phyloP scores from a whole-genome alignment of 345 rosid species.

The Durio zibethinus region DNA sequence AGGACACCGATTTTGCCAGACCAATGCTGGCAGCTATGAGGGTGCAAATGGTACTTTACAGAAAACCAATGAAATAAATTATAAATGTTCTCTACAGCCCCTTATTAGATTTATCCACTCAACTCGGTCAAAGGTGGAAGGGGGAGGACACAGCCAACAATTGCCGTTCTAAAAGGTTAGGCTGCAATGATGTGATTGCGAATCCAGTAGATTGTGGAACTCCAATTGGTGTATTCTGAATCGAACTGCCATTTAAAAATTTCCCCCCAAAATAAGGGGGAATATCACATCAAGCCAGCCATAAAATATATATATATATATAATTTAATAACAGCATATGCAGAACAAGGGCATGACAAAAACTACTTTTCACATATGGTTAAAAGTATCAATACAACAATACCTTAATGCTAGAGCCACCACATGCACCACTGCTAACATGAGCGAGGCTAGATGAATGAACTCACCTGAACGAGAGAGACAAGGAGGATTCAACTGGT shows the following conservation, averaged over 20 bases:
- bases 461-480: constrained; percentile 76
- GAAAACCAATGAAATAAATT: constrained; percentile 26
- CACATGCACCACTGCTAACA: background rate
- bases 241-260: constrained; percentile 39
- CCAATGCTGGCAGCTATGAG: constrained; percentile 5
- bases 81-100: constrained; percentile 26
- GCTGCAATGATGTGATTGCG: constrained; percentile 56
- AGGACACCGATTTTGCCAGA: constrained; percentile 7
- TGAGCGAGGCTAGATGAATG: background rate
- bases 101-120: constrained; percentile 14
- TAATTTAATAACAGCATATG: no score
- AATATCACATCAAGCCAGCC: no score
- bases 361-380: no score
- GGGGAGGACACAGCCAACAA: constrained; percentile 61
- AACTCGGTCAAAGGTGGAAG: constrained; percentile 39
- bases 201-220: constrained; percentile 64
- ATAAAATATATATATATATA: no score
- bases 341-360: no score
- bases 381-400: background rate
- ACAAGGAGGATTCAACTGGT: constrained; percentile 70
- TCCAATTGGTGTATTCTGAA: constrained; percentile 63
- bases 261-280: background rate
- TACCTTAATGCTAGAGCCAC: background rate
- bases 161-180: constrained; percentile 60
- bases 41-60: constrained; percentile 27